Percentiles rank a stretch among this genome's conserved stretches.
phyloP scores from a whole-genome alignment of 2,329 filamentous ascomycete genomes.

The Trichoderma harzianum region DNA sequence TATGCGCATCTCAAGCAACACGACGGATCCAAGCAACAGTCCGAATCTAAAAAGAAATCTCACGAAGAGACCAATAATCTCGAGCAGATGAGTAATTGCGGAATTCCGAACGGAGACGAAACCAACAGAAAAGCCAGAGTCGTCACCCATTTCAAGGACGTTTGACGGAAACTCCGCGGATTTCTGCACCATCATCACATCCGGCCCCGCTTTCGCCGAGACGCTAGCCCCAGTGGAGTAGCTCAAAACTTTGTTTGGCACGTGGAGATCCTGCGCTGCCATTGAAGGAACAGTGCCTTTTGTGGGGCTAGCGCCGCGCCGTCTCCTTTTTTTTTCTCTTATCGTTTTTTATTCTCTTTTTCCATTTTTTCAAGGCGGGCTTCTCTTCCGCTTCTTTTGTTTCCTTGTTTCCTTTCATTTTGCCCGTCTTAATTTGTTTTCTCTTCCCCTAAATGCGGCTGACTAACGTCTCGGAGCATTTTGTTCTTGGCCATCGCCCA shows the following conservation, averaged over 20 bases:
- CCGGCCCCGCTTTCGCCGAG: neutral
- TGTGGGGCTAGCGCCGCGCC: neutral
- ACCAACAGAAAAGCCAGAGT: neutral
- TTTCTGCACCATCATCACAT: neutral
- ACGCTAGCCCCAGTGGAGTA: neutral
- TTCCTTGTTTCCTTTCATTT: neutral
- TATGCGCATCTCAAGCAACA: neutral
- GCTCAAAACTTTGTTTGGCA: constrained; percentile 2
- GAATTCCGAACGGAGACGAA: neutral
- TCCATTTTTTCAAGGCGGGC: neutral
- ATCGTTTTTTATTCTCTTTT: neutral
- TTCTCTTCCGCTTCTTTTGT: neutral
- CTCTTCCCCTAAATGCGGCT: neutral
- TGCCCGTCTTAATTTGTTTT: neutral
- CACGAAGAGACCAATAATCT: neutral
- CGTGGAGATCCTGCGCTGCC: constrained; percentile 2
- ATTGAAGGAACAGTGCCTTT: neutral
- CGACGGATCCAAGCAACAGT: neutral
- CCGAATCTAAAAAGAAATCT: neutral
- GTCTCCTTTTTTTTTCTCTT: neutral
- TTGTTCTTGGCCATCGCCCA: neutral
- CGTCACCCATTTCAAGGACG: neutral
- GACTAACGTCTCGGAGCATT: neutral
- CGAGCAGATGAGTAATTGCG: neutral
- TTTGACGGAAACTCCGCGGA: constrained; percentile 10